phyloP scores from a whole-genome alignment of 139 green algal species.

The Eudorina sp. region DNA sequence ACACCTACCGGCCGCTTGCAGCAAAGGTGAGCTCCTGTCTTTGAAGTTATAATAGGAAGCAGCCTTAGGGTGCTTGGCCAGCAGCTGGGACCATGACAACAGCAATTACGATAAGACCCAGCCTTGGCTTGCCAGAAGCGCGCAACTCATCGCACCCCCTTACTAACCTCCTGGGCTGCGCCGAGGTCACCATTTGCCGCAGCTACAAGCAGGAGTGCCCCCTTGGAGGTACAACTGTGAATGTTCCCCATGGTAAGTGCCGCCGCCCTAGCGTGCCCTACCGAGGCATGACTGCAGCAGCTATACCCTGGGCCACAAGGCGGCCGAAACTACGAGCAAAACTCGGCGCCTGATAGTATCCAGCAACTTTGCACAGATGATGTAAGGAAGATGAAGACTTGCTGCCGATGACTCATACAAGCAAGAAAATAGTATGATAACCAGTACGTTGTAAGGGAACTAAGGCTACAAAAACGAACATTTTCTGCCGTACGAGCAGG shows the following conservation, averaged over 20 bases:
- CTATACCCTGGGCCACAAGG: too few species aligned
- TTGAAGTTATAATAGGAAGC: conserved; percentile 61
- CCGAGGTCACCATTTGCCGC: conserved; percentile 57
- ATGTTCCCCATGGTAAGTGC: conserved; percentile 34
- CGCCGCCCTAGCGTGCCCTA: not conserved
- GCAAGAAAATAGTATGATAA: too few species aligned
- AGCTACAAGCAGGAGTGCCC: conserved; percentile 54
- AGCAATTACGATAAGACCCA: not conserved
- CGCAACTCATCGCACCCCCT: not conserved
- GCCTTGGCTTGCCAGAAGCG: not conserved
- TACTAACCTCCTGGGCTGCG: conserved; percentile 52
- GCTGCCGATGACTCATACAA: too few species aligned
- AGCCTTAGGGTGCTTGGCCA: conserved; percentile 49
- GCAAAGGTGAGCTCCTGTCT: conserved; percentile 52
- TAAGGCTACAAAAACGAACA: too few species aligned
- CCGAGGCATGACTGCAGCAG: not conserved
- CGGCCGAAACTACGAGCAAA: too few species aligned
- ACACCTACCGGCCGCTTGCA: conserved; percentile 57
- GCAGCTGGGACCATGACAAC: conserved; percentile 23
- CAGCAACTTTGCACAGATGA: too few species aligned
- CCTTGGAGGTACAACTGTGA: conserved; percentile 45
- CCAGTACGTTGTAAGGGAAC: too few species aligned
- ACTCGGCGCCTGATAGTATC: too few species aligned
- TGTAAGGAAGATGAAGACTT: too few species aligned
- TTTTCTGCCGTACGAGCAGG: too few species aligned